These are phyloP conservation scores for Paramecium bursaria DNA, from an alignment of 73 alveolate species.

Conservation along the genomic window DNA sequence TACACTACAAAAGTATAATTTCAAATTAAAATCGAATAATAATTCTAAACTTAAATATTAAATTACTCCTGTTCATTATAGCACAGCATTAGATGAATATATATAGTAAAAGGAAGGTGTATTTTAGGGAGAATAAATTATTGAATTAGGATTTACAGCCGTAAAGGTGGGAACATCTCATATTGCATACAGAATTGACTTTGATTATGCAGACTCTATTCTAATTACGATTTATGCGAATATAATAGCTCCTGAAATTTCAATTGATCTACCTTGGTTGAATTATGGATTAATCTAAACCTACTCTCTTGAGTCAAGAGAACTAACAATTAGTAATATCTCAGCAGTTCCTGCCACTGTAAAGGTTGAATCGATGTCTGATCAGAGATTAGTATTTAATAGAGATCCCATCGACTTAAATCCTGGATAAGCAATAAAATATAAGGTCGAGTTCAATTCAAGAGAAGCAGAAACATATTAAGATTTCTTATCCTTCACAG, in stretches of 20 bases:
- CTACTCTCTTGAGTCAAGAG: slow-evolving; percentile 28
- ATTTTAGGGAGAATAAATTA: background rate
- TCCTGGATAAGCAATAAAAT: background rate
- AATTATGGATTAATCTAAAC: slow-evolving; percentile 45
- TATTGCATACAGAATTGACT: slow-evolving; percentile 43
- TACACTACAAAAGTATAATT: slow-evolving; percentile 1
- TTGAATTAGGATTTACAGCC: background rate
- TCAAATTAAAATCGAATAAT: background rate
- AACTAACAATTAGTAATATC: slow-evolving; percentile 11
- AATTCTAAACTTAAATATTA: slow-evolving; percentile 11
- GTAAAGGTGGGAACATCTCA: background rate
- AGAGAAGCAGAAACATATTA: slow-evolving; percentile 53
- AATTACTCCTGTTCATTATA: slow-evolving; percentile 8
- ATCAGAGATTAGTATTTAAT: slow-evolving; percentile 32
- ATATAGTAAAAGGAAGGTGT: background rate
- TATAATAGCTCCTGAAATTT: slow-evolving; percentile 25
- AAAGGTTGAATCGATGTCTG: slow-evolving; percentile 5
- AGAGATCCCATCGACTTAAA: slow-evolving; percentile 11
- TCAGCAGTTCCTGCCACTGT: slow-evolving; percentile 29
- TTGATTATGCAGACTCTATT: slow-evolving; percentile 53
- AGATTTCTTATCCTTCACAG: slow-evolving; percentile 33
- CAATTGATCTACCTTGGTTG: slow-evolving; percentile 4
- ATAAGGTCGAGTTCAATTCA: slow-evolving; percentile 38
- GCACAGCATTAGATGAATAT: too few species aligned
- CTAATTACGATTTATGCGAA: slow-evolving; percentile 26